A percentile compares a stretch with the other conserved stretches of the same genome.
These are phyloP conservation scores for Zymoseptoria brevis DNA, from an alignment of 2,329 filamentous ascomycete species.

Conservation along the genomic window DNA sequence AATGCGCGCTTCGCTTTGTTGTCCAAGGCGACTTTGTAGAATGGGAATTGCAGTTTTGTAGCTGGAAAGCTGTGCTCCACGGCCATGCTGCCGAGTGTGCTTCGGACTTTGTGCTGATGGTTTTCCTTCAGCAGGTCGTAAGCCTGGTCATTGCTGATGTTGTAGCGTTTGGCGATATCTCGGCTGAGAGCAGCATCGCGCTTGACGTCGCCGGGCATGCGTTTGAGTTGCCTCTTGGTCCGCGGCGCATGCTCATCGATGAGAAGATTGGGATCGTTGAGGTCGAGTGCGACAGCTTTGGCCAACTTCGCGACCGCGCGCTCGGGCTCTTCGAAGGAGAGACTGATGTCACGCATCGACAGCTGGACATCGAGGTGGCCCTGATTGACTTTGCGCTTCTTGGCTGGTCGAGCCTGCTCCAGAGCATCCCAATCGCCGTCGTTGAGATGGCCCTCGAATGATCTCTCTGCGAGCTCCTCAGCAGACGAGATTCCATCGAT, in stretches of 20 bases:
- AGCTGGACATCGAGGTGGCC: slow-evolving; percentile 14
- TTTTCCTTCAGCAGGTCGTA: slow-evolving; percentile 96
- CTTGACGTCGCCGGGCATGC: slow-evolving; percentile 48
- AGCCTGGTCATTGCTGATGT: slow-evolving; percentile 90
- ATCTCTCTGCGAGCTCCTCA: slow-evolving; percentile 23
- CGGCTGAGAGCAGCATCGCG: slow-evolving; percentile 63
- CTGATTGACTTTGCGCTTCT: slow-evolving; percentile 55
- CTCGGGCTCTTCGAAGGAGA: slow-evolving; percentile 71
- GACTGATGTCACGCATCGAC: slow-evolving; percentile 13
- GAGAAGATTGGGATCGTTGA: slow-evolving; percentile 80
- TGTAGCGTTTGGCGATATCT: slow-evolving; percentile 74
- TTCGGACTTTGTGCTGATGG: slow-evolving; percentile 90
- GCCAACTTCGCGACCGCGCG: slow-evolving; percentile 62
- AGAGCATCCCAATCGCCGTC: slow-evolving; percentile 32
- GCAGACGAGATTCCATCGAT: slow-evolving; percentile 35
- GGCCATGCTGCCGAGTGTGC: slow-evolving; percentile 81
- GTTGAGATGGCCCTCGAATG: slow-evolving; percentile 13
- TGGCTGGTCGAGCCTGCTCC: slow-evolving; percentile 40
- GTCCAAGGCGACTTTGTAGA: slow-evolving; percentile 80
- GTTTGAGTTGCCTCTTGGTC: slow-evolving; percentile 48
- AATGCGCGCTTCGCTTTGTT: slow-evolving; percentile 69
- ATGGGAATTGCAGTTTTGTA: slow-evolving; percentile 84
- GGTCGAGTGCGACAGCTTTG: slow-evolving; percentile 72
- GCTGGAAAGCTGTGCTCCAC: slow-evolving; percentile 93
- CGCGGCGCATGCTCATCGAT: slow-evolving; percentile 66